These are phyloP conservation scores for Didymella keratinophila DNA, from an alignment of 2,329 filamentous ascomycete species.

Conservation along the genomic window DNA sequence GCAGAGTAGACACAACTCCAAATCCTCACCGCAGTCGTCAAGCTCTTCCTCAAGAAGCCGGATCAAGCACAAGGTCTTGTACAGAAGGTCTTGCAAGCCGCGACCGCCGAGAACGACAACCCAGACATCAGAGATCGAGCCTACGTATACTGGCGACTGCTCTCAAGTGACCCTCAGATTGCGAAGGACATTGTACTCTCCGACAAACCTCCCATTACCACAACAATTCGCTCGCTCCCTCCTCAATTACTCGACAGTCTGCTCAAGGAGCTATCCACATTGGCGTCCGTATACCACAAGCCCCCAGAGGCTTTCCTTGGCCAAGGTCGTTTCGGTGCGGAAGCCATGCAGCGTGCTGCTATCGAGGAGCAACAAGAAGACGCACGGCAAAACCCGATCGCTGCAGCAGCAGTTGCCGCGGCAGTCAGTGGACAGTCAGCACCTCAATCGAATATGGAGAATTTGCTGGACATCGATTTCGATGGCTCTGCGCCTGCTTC, in stretches of 20 bases:
- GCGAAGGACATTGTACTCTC: conserved; percentile 95
- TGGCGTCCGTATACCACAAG: conserved; percentile 98
- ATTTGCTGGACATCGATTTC: conserved; percentile 94
- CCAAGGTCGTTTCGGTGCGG: conserved; percentile 90
- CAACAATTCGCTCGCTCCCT: conserved; percentile 90
- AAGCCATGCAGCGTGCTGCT: conserved; percentile 91
- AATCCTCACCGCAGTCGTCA: conserved; percentile 95
- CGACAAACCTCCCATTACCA: conserved; percentile 91
- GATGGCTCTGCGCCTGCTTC: conserved; percentile 93
- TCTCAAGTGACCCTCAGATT: conserved; percentile 89
- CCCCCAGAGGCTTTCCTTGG: conserved; percentile 97
- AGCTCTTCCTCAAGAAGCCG: conserved; percentile 96
- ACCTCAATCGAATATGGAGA: conserved; percentile 84
- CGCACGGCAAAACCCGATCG: conserved; percentile 91
- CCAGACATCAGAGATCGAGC: conserved; percentile 96
- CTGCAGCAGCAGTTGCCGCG: conserved; percentile 77
- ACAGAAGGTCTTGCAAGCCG: conserved; percentile 90
- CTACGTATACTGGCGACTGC: conserved; percentile 96
- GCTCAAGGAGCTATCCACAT: conserved; percentile 88
- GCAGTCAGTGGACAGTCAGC: conserved; percentile 63
- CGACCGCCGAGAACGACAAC: conserved; percentile 95
- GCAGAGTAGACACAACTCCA: conserved; percentile 84
- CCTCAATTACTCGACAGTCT: conserved; percentile 85
- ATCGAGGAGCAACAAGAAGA: conserved; percentile 97
- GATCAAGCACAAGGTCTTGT: conserved; percentile 89